These are phyloP conservation scores for Colletotrichum echinochloae DNA, from an alignment of 2,329 filamentous ascomycete genomes.

Conservation along the genomic window DNA sequence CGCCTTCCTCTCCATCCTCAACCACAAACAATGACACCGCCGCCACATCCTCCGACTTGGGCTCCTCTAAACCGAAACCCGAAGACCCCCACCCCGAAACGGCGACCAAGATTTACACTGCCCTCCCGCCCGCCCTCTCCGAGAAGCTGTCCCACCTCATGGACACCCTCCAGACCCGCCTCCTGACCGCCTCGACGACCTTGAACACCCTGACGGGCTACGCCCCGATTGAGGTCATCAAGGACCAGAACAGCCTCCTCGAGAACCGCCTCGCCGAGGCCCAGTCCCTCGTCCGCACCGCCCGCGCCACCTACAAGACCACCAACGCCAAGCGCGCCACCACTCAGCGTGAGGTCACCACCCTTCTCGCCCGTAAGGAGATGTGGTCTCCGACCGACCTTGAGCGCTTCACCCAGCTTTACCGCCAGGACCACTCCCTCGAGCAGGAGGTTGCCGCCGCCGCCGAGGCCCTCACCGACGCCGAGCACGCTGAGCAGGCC, in stretches of 20 bases:
- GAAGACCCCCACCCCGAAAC: slow-evolving; percentile 28
- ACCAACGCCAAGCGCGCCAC: slow-evolving; percentile 85
- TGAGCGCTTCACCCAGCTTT: slow-evolving; percentile 93
- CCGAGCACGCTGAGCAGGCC: slow-evolving; percentile 85
- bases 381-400: slow-evolving; percentile 89
- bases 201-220: slow-evolving; percentile 97
- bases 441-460: slow-evolving; percentile 84
- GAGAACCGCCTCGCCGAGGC: slow-evolving; percentile 70
- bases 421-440: slow-evolving; percentile 92
- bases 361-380: slow-evolving; percentile 92
- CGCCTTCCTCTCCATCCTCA: slow-evolving; percentile 10
- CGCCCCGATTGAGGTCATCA: slow-evolving; percentile 88
- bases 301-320: slow-evolving; percentile 83
- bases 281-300: slow-evolving; percentile 74
- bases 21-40: slow-evolving; percentile 11
- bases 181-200: slow-evolving; percentile 86
- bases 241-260: slow-evolving; percentile 78
- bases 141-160: slow-evolving; percentile 76
- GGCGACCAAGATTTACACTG: slow-evolving; percentile 35
- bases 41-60: slow-evolving; percentile 1
- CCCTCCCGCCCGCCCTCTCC: slow-evolving; percentile 56
- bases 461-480: slow-evolving; percentile 76
- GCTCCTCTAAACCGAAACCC: neutral
- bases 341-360: slow-evolving; percentile 95
- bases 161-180: slow-evolving; percentile 88